Evolutionary conservation across 805 yeast genomes (phyloP), one percentile per base, ranked within the genome.

Genomic region (Pichia gijzeniarum): DNA sequence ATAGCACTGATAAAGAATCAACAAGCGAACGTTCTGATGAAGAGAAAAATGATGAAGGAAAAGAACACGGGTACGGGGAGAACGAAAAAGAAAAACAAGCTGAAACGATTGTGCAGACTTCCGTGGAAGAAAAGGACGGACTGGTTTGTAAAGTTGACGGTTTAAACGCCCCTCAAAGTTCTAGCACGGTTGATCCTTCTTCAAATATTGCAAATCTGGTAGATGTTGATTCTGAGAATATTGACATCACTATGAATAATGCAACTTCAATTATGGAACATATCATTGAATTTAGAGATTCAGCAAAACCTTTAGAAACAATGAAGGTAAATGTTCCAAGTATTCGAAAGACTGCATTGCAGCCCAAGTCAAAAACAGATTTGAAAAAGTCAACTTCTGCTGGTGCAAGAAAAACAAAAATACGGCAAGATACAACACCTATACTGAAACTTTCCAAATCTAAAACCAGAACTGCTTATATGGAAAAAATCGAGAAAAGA

Each of bases 221-320:
- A 7, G 41, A 39, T n/a, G 3, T 22, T 22, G 21, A 38, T 25
- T 4, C 10, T 19, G 41, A 38, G 5, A 19, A 38, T 18, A 10
- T 39, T 39, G 34, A 39, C 19, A 12, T 31, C 5, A 39, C 41
- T 3, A 41, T 41, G 44, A 35, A 17, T 9, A 41, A 41, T 20
- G 25, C 44, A 5, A 41, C 44, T 7, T 41, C 44, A 8, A 41
- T 41, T 17, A 22, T 41, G 30, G 44, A 41, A 35, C 44, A 41
- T 33, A 33, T 21, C 6, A 41, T 39, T 18, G 41, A 39, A 4
- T 39, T 17, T 14, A 39, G 17, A 3, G 35, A 39, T 3, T 22
- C 35, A 7, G 28, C 20, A 39, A 16, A 19, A 30, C 19, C 21
- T 10, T 28, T 16, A 18, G 7, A 25, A 25, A 7, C 28, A 7